Evolutionary conservation across 768 basidiomycete species (phyloP).

Genomic region (Tylopilus subfusipes): DNA sequence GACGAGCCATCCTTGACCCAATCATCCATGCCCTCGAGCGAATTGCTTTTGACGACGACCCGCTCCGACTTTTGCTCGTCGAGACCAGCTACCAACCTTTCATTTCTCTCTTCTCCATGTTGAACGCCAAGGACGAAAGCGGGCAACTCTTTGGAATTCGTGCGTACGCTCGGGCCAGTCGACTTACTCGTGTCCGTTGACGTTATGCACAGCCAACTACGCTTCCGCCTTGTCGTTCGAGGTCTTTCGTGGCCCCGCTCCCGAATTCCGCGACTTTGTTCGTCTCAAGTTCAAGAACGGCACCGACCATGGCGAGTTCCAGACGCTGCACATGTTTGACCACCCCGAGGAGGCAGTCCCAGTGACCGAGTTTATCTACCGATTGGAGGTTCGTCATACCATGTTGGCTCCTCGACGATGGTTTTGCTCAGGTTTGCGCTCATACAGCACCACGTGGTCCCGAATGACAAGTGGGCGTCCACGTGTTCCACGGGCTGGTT

Average conservation of each 20-base stretch:
- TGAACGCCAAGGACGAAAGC: constrained; percentile 49
- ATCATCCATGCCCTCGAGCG: constrained; percentile 69
- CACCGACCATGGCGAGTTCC: constrained; percentile 50
- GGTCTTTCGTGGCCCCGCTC: constrained; percentile 69
- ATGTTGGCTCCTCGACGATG: no score
- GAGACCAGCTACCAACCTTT: constrained; percentile 85
- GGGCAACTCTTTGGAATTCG: constrained; percentile 61
- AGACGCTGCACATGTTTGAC: constrained; percentile 66
- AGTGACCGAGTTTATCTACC: constrained; percentile 79
- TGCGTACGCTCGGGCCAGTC: constrained; percentile 35
- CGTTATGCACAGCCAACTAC: constrained; percentile 56
- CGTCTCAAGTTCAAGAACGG: constrained; percentile 84
- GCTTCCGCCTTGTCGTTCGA: constrained; percentile 72
- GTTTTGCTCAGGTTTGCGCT: background rate
- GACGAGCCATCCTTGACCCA: constrained; percentile 69
- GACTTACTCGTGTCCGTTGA: no score
- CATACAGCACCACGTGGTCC: constrained; percentile 36
- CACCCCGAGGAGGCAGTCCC: constrained; percentile 65
- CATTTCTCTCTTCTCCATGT: constrained; percentile 78
- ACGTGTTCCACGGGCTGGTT: constrained; percentile 35
- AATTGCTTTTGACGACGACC: constrained; percentile 76
- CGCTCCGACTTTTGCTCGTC: constrained; percentile 71
- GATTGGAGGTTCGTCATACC: constrained; percentile 56
- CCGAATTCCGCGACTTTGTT: constrained; percentile 74
- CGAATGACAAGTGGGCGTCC: constrained; percentile 39